Percentiles rank a stretch among this genome's conserved stretches.
phyloP scores from a whole-genome alignment of 306 rosid species.

The Trifolium fragiferum region DNA sequence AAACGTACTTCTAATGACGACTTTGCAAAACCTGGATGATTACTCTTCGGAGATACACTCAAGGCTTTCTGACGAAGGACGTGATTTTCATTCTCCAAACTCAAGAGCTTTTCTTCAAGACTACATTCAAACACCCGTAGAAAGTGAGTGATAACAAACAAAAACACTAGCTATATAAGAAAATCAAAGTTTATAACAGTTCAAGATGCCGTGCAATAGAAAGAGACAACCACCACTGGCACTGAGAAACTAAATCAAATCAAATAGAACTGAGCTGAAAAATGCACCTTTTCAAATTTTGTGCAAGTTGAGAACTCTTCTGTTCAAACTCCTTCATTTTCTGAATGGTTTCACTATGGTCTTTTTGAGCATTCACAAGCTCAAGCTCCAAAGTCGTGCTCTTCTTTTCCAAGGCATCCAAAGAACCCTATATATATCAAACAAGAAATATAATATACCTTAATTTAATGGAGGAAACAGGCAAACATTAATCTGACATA shows the following conservation, averaged over 20 bases:
- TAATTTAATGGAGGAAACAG: conserved; percentile 31
- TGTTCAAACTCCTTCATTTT: conserved; percentile 74
- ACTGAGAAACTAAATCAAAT: conserved; percentile 22
- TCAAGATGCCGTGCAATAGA: conserved; percentile 15
- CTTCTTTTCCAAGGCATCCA: conserved; percentile 77
- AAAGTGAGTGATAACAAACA: conserved; percentile 1
- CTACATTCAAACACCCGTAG: conserved; percentile 49
- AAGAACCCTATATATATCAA: conserved; percentile 59
- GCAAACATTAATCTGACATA: conserved; percentile 4
- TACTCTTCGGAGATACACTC: conserved; percentile 71
- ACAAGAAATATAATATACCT: conserved; percentile 28
- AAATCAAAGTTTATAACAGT: conserved; percentile 23
- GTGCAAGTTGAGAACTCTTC: conserved; percentile 71
- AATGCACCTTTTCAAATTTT: conserved; percentile 68
- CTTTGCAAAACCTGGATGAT: conserved; percentile 63
- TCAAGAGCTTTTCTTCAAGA: conserved; percentile 72
- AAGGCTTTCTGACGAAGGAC: conserved; percentile 79
- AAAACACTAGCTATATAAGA: background rate
- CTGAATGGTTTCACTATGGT: conserved; percentile 52
- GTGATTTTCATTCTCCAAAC: conserved; percentile 84
- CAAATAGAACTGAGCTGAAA: conserved; percentile 9
- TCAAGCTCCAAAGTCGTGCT: conserved; percentile 58
- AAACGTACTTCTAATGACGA: conserved; percentile 70
- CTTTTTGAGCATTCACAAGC: conserved; percentile 66
- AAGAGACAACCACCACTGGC: background rate